Evolutionary conservation across 2,329 filamentous ascomycete species (phyloP), one percentile per base, ranked within the genome.

Genomic region (Tolypocladium tundrense): DNA sequence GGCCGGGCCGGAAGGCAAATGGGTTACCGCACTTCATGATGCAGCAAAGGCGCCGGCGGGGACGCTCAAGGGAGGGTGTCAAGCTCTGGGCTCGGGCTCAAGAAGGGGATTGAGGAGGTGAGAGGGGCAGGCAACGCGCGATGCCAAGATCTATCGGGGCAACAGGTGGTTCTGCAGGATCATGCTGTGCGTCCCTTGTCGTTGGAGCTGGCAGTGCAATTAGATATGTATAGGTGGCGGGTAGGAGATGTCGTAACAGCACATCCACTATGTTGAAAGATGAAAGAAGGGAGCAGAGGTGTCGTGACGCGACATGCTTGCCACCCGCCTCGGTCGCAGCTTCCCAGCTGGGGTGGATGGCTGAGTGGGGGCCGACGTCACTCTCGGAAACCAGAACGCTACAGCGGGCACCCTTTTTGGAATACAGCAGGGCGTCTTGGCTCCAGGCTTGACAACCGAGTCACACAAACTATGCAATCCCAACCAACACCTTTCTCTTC

Each of bases 1-100:
- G 87, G 62, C 84, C 79, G 35, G 90, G 88, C 60, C 84, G 85
- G 74, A 97, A 99, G 60, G 86, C 87, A 67, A 96, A 76, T 2
- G 83, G 83, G 61, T 85, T 86, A 53, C 63, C 61, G 58, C 60
- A 58, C 63, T 61, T 67, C 72, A 73, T 72, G 54, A 53, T 59
- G 51, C 33, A 10, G 21, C 10, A 10, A 31, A 27, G 51, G 53
- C 45, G 11, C 39, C 9, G 52, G 9, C 13, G 42, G 39, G 43
- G 52, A 19, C 9, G 48, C 43, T 27, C 31, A 33, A 6, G 45
- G 14, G 16, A 27, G 14, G 33, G 33, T 19, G 14, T 14, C 45
- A 31, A 53, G 54, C 48, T 52, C 31, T n/a, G 19, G 19, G 19
- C 31, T 4, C 14, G 19, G 31, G 16, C 31, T 13, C 48, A 19